phyloP scores from a whole-genome alignment of 306 rosid species.

The Rubus idaeus region DNA sequence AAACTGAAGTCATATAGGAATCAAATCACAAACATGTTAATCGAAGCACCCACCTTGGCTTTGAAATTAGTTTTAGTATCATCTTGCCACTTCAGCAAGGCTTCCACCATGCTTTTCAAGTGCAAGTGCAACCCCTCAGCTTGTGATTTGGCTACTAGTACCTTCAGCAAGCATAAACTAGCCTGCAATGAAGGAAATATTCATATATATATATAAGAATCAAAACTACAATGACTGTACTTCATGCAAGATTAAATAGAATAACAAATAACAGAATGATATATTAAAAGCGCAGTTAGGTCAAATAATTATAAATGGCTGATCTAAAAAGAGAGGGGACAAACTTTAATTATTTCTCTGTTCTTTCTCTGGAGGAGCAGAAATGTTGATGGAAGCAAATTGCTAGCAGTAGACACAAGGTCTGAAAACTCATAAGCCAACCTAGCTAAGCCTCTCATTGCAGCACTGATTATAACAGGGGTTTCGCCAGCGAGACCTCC shows the following conservation, averaged over 20 bases:
- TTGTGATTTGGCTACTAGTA: conserved; percentile 83
- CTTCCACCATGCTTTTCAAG: conserved; percentile 71
- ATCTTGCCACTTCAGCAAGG: conserved; percentile 89
- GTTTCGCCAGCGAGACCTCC: conserved; percentile 72
- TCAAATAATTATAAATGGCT: neutral
- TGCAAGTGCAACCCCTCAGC: conserved; percentile 68
- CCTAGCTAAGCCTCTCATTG: conserved; percentile 94
- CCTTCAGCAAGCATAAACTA: conserved; percentile 79
- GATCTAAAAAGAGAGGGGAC: conserved; percentile 18
- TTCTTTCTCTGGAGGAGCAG: conserved; percentile 64
- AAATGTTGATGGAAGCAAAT: conserved; percentile 64
- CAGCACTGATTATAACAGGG: conserved; percentile 92
- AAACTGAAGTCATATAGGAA: conserved; percentile 7
- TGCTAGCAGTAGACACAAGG: conserved; percentile 68
- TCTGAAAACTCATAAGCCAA: conserved; percentile 89
- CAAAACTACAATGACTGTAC: neutral
- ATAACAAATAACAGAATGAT: neutral
- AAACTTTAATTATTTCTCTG: conserved; percentile 77
- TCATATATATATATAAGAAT: neutral
- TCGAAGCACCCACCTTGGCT: conserved; percentile 57
- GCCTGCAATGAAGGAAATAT: conserved; percentile 54
- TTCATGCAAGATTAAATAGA: neutral
- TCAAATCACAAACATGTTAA: neutral
- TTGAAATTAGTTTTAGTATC: conserved; percentile 73
- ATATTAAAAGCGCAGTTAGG: neutral